phyloP scores from a whole-genome alignment of 495 filamentous ascomycete species.

The Chaetomium cochliodes region DNA sequence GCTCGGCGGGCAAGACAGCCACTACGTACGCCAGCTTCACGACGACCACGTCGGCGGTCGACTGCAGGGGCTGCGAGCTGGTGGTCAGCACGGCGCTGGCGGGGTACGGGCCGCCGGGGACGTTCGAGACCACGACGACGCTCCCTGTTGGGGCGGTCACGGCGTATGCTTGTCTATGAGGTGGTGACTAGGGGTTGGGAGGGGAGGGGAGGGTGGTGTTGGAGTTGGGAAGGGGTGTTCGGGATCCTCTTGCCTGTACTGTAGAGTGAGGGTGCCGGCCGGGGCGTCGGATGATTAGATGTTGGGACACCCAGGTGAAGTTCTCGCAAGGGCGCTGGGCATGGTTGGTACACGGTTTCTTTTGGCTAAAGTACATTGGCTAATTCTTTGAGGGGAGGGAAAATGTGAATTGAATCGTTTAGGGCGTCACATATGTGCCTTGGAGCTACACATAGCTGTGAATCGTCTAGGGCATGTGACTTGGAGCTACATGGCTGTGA shows the following conservation, averaged over 20 bases:
- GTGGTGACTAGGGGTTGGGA: too few relatives aligned
- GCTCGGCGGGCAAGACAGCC: slow-evolving; percentile 29
- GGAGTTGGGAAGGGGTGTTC: neutral
- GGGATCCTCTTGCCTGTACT: neutral
- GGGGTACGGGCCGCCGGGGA: slow-evolving; percentile 29
- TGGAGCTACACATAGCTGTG: too few relatives aligned
- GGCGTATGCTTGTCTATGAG: slow-evolving; percentile 30
- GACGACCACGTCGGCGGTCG: slow-evolving; percentile 27
- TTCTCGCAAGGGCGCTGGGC: neutral
- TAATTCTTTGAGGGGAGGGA: too few relatives aligned
- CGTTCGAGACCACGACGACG: slow-evolving; percentile 34
- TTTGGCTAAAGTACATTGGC: neutral
- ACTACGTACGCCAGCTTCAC: slow-evolving; percentile 31
- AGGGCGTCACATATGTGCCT: too few relatives aligned
- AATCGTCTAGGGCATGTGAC: too few relatives aligned
- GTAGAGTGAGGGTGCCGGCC: neutral
- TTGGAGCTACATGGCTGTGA: too few relatives aligned
- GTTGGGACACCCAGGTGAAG: neutral
- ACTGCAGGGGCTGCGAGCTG: slow-evolving; percentile 31
- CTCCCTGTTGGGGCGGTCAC: slow-evolving; percentile 33
- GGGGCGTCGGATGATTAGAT: neutral
- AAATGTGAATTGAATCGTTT: too few relatives aligned
- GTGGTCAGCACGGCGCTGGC: slow-evolving; percentile 29
- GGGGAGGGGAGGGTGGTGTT: neutral
- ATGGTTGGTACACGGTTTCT: neutral